Conservation (phyloP, 163 green algal genomes). For the Scenedesmus sp. region DNA sequence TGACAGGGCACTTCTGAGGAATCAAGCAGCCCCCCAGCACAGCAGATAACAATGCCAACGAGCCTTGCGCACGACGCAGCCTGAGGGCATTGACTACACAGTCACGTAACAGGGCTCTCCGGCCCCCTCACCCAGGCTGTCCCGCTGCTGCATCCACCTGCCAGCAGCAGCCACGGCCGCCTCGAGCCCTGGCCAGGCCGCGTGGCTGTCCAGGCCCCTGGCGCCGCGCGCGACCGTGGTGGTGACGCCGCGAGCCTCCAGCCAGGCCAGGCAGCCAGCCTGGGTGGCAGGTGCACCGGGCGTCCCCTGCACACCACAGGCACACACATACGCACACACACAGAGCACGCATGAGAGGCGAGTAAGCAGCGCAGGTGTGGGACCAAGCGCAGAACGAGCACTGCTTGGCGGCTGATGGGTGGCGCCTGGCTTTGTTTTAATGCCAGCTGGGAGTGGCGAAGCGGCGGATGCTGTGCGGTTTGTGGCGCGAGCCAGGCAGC, state of each 20-base stretch:
- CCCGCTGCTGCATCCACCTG: slow-evolving; percentile 60
- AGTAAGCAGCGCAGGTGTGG: no score
- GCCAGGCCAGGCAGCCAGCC: background rate
- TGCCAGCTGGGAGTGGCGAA: no score
- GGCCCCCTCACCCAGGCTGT: slow-evolving; percentile 51
- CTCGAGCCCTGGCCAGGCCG: slow-evolving; percentile 10
- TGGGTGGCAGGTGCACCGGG: background rate
- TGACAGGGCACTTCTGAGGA: no score
- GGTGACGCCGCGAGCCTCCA: background rate
- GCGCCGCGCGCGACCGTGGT: slow-evolving; percentile 3
- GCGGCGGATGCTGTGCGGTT: no score
- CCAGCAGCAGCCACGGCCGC: slow-evolving; percentile 60
- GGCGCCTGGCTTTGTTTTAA: no score
- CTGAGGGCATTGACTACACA: no score
- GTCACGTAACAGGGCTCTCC: background rate
- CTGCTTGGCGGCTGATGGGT: no score
- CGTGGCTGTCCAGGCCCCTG: background rate
- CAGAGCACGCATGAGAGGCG: no score
- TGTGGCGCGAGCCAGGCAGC: background rate
- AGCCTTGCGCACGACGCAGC: no score
- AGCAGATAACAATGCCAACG: no score
- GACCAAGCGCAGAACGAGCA: no score
- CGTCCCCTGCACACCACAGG: background rate
- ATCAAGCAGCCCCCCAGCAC: no score
- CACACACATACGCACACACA: background rate